phyloP scores from a whole-genome alignment of 805 yeast species.

The Komagataella kurtzmanii region DNA sequence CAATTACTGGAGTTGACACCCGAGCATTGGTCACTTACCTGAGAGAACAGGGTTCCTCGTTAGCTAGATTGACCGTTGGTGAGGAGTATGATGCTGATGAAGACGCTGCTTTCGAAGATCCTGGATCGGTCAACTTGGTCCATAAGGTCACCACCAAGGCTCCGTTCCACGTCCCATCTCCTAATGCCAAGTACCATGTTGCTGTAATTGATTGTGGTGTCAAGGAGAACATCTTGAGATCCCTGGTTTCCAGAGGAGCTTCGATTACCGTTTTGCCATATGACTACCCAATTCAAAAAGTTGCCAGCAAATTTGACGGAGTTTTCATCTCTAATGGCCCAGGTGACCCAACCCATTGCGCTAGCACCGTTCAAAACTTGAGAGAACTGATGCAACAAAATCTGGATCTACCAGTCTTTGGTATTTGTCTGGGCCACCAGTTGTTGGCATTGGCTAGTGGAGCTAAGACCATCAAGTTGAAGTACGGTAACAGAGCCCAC shows the following conservation, averaged over 20 bases:
- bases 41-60: slow-evolving; percentile 92
- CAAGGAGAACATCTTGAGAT: slow-evolving; percentile 91
- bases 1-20: slow-evolving; percentile 95
- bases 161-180: slow-evolving; percentile 78
- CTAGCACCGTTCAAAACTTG: slow-evolving; percentile 62
- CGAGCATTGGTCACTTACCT: slow-evolving; percentile 85
- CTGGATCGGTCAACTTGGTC: slow-evolving; percentile 80
- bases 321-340: slow-evolving; percentile 93
- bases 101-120: slow-evolving; percentile 84
- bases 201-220: slow-evolving; percentile 98
- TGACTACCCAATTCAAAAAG: slow-evolving; percentile 83
- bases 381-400: slow-evolving; percentile 51
- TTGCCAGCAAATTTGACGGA: slow-evolving; percentile 90
- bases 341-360: slow-evolving; percentile 92
- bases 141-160: slow-evolving; percentile 90
- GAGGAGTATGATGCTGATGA: slow-evolving; percentile 87
- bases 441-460: slow-evolving; percentile 90
- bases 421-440: slow-evolving; percentile 97
- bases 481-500: slow-evolving; percentile 98
- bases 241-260: slow-evolving; percentile 90
- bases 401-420: slow-evolving; percentile 78
- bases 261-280: slow-evolving; percentile 94
- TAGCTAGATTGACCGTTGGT: slow-evolving; percentile 82
- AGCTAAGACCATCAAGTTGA: slow-evolving; percentile 83
- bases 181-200: slow-evolving; percentile 52